A percentile compares a stretch with the other conserved stretches of the same genome.
phyloP scores from a whole-genome alignment of 352 stramenopile genomes.

The Albugo candida region DNA sequence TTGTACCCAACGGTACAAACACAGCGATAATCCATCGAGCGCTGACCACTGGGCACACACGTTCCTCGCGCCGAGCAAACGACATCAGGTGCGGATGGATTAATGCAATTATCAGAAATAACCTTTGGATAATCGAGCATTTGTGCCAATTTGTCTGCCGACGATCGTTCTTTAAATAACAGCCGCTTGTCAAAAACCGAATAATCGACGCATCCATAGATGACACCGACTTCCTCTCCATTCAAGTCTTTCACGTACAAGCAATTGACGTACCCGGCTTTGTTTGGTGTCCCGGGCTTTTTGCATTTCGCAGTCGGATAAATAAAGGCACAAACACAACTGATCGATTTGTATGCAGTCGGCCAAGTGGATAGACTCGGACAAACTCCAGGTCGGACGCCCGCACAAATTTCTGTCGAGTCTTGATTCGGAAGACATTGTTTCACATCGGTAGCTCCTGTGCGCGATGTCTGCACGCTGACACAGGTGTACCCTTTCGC shows the following conservation, averaged over 20 bases:
- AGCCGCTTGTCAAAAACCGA: conserved; percentile 32
- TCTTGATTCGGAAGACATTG: conserved; percentile 38
- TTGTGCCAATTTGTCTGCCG: conserved; percentile 26
- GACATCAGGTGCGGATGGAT: conserved; percentile 31
- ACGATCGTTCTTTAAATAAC: conserved; percentile 25
- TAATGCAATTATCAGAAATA: conserved; percentile 34
- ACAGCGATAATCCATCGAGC: conserved; percentile 37
- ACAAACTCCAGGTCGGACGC: conserved; percentile 29
- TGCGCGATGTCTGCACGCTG: conserved; percentile 52
- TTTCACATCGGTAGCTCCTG: conserved; percentile 43
- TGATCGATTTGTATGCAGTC: conserved; percentile 37
- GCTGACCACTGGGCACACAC: conserved; percentile 20
- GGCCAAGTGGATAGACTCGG: conserved; percentile 59
- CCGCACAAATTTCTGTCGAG: conserved; percentile 35
- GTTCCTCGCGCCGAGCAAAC: conserved; percentile 60
- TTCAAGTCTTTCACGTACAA: neutral
- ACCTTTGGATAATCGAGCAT: conserved; percentile 41
- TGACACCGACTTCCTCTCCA: conserved; percentile 20
- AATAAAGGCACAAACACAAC: conserved; percentile 47
- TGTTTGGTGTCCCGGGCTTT: conserved; percentile 1
- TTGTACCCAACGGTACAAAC: conserved; percentile 23
- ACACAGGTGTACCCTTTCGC: conserved; percentile 36
- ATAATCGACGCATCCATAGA: conserved; percentile 55
- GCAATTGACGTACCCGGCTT: neutral
- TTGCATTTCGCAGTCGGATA: conserved; percentile 26